Percentiles rank a stretch among this genome's conserved stretches.
phyloP scores from a whole-genome alignment of 1,139 yeast species.

The Geotrichum candidum region DNA sequence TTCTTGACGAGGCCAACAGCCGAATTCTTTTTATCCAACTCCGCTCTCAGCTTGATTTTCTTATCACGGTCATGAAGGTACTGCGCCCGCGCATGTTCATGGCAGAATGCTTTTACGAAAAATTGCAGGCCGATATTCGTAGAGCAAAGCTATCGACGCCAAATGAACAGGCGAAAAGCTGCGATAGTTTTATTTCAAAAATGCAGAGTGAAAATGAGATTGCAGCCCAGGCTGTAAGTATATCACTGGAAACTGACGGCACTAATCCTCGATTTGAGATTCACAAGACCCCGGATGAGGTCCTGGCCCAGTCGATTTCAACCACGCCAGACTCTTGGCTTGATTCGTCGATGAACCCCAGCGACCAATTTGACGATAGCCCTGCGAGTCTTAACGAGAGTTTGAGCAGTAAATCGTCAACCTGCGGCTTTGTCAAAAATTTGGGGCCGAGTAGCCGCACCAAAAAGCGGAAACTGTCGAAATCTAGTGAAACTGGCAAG shows the following conservation, averaged over 20 bases:
- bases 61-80: conserved; percentile 24
- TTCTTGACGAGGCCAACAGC: neutral
- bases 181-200: neutral
- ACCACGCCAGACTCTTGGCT: conserved; percentile 1
- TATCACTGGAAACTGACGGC: neutral
- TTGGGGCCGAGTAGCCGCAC: neutral
- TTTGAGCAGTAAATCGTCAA: neutral
- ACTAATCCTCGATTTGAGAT: neutral
- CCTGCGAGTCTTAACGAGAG: neutral
- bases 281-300: too few species aligned
- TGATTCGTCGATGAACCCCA: neutral
- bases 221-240: neutral
- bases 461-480: neutral
- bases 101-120: conserved; percentile 22
- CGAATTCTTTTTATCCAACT: conserved; percentile 9
- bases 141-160: conserved; percentile 1
- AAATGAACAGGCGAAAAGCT: neutral
- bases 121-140: conserved; percentile 9
- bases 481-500: neutral
- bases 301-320: neutral
- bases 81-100: conserved; percentile 20
- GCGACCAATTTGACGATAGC: neutral
- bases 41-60: conserved; percentile 23
- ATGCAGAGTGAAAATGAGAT: neutral
- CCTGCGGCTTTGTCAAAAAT: neutral